Evolutionary conservation across 805 yeast genomes (phyloP).

Genomic region (Maudiozyma barnettii): DNA sequence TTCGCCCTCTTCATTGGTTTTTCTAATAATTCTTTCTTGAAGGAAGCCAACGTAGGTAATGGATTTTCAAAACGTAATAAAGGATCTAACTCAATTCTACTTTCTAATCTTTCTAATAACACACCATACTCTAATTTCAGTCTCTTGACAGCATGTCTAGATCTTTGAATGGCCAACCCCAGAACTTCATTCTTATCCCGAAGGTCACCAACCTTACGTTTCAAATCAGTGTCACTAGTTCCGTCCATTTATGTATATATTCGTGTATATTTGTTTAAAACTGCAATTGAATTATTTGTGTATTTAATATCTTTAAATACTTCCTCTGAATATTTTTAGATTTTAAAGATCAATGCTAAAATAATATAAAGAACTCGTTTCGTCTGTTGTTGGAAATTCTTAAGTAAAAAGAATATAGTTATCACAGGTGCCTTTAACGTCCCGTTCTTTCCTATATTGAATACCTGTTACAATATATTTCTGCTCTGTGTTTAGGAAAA

Average conservation of each 20-base stretch:
- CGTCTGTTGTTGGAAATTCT: too few species aligned
- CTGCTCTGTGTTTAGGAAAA: too few species aligned
- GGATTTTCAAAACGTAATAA: constrained; percentile 23
- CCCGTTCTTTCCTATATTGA: too few species aligned
- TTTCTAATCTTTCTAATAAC: constrained; percentile 70
- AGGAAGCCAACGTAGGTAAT: constrained; percentile 24
- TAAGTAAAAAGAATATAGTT: too few species aligned
- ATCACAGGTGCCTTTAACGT: too few species aligned
- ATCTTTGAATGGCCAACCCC: constrained; percentile 65
- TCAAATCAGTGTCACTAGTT: constrained; percentile 1
- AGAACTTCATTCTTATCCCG: constrained; percentile 72
- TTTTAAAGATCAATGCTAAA: too few species aligned
- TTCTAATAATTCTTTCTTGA: constrained; percentile 17
- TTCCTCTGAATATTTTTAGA: too few species aligned
- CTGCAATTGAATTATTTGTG: neutral
- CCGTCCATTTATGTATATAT: neutral
- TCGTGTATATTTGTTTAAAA: neutral
- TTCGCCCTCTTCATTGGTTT: constrained; percentile 19
- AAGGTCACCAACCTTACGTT: constrained; percentile 49
- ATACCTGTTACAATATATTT: too few species aligned
- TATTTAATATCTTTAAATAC: too few species aligned
- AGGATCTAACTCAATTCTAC: constrained; percentile 34
- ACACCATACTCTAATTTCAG: constrained; percentile 75
- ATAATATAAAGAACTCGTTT: too few species aligned
- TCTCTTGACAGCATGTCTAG: constrained; percentile 66